Conservation (phyloP, 2,329 filamentous ascomycete genomes). For the Calonectria crousiana region DNA sequence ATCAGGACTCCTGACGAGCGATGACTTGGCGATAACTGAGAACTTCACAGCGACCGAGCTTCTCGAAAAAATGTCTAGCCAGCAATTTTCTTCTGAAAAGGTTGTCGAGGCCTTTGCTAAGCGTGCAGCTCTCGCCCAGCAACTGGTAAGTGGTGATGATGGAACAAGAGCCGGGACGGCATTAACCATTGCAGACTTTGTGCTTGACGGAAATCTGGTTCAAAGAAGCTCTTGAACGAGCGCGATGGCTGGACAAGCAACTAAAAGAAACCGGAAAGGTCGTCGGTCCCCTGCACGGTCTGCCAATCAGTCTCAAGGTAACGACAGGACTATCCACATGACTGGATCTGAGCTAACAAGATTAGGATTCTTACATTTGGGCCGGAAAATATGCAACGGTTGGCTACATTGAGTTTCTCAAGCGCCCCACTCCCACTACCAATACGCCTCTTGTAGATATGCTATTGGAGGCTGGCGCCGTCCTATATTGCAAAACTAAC, state of each 20-base stretch:
- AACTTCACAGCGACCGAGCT: constrained; percentile 30
- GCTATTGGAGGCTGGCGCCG: constrained; percentile 42
- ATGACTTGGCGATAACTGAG: constrained; percentile 33
- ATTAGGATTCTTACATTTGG: constrained; percentile 39
- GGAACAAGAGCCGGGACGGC: background rate
- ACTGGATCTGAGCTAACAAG: background rate
- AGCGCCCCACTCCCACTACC: constrained; percentile 28
- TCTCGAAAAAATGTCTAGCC: constrained; percentile 22
- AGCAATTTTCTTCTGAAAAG: constrained; percentile 34
- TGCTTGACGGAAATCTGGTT: constrained; percentile 40
- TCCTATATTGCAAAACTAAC: constrained; percentile 59
- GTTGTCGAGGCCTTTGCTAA: constrained; percentile 38
- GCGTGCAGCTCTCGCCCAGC: constrained; percentile 38
- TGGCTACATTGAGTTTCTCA: constrained; percentile 43
- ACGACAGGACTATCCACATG: fast-evolving
- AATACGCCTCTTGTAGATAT: constrained; percentile 42
- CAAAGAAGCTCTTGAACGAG: constrained; percentile 32
- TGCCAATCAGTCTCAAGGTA: constrained; percentile 42
- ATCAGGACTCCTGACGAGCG: constrained; percentile 29
- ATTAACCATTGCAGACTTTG: constrained; percentile 23
- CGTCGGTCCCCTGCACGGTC: constrained; percentile 35
- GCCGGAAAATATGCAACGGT: constrained; percentile 41
- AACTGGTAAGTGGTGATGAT: constrained; percentile 26
- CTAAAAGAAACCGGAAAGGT: constrained; percentile 36
- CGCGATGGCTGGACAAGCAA: constrained; percentile 31